These are phyloP conservation scores for Corylus americana DNA, from an alignment of 306 rosid genomes.

Conservation along the genomic window DNA sequence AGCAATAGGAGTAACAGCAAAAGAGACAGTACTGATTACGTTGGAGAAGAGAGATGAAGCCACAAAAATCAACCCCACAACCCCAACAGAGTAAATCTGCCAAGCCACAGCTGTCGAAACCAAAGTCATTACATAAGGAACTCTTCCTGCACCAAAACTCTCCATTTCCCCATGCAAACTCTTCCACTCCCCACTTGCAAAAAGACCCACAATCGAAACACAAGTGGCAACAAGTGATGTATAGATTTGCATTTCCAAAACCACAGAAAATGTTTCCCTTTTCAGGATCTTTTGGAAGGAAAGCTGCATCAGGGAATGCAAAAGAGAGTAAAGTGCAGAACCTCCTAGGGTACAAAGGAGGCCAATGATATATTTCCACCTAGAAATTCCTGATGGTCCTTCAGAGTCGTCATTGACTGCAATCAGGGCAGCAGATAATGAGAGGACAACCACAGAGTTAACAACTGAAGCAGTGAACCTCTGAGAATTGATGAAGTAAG, in stretches of 20 bases:
- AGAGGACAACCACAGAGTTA: constrained; percentile 67
- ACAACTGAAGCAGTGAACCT: constrained; percentile 69
- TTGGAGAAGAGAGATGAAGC: constrained; percentile 91
- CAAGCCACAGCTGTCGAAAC: constrained; percentile 77
- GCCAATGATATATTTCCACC: constrained; percentile 48
- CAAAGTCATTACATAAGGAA: constrained; percentile 67
- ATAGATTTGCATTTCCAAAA: constrained; percentile 86
- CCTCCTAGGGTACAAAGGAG: constrained; percentile 80
- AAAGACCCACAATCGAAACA: constrained; percentile 50
- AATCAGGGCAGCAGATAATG: constrained; percentile 74
- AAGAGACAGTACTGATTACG: constrained; percentile 79
- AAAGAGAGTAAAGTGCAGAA: constrained; percentile 40
- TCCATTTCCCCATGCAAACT: too few relatives aligned
- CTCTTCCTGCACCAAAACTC: constrained; percentile 50
- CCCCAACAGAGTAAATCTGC: constrained; percentile 90
- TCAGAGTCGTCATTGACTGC: constrained; percentile 66
- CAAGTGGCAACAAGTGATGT: constrained; percentile 73
- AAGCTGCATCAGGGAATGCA: too few relatives aligned
- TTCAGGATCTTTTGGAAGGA: constrained; percentile 24
- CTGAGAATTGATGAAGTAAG: constrained; percentile 55
- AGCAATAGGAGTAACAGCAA: constrained; percentile 86
- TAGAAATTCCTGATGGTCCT: constrained; percentile 51
- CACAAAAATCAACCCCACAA: constrained; percentile 77
- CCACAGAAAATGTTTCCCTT: constrained; percentile 79
- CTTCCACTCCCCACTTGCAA: too few relatives aligned